These are phyloP conservation scores for Camptophora hylomeconis DNA, from an alignment of 2,329 filamentous ascomycete genomes.

Conservation along the genomic window DNA sequence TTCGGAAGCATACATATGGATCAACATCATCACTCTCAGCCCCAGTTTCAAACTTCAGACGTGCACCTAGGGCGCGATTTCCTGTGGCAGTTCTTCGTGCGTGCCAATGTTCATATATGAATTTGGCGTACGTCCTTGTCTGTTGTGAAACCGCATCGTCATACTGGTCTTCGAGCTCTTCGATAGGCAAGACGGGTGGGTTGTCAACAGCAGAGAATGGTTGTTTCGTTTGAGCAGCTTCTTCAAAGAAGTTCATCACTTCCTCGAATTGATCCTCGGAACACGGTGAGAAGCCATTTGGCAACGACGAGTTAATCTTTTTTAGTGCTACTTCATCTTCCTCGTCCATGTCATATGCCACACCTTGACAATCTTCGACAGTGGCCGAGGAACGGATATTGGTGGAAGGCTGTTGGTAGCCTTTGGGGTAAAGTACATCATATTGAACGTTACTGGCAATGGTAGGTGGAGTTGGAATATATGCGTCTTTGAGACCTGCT, in stretches of 20 bases:
- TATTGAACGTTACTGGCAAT: slow-evolving; percentile 59
- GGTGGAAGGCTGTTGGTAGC: slow-evolving; percentile 72
- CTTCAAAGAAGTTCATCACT: slow-evolving; percentile 90
- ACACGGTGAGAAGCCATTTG: slow-evolving; percentile 46
- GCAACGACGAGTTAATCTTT: slow-evolving; percentile 66
- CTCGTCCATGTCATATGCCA: slow-evolving; percentile 85
- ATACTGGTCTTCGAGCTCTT: slow-evolving; percentile 60
- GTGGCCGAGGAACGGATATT: slow-evolving; percentile 98
- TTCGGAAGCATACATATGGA: slow-evolving; percentile 94
- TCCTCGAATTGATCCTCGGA: slow-evolving; percentile 87
- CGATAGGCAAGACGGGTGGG: slow-evolving; percentile 61
- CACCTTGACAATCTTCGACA: slow-evolving; percentile 85
- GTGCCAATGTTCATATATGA: slow-evolving; percentile 86
- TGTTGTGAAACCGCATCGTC: slow-evolving; percentile 43
- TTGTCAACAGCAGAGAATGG: slow-evolving; percentile 86
- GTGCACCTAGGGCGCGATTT: slow-evolving; percentile 62
- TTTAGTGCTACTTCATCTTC: slow-evolving; percentile 81
- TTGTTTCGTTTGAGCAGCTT: slow-evolving; percentile 67
- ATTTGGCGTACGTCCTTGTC: slow-evolving; percentile 52
- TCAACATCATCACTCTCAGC: slow-evolving; percentile 91
- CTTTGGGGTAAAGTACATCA: slow-evolving; percentile 70
- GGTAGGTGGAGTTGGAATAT: slow-evolving; percentile 56
- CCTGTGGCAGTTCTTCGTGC: slow-evolving; percentile 50
- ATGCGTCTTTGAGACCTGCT: slow-evolving; percentile 48
- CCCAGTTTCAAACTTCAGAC: slow-evolving; percentile 73